phyloP scores from a whole-genome alignment of 495 filamentous ascomycete species.

The Cercophora newfieldiana region DNA sequence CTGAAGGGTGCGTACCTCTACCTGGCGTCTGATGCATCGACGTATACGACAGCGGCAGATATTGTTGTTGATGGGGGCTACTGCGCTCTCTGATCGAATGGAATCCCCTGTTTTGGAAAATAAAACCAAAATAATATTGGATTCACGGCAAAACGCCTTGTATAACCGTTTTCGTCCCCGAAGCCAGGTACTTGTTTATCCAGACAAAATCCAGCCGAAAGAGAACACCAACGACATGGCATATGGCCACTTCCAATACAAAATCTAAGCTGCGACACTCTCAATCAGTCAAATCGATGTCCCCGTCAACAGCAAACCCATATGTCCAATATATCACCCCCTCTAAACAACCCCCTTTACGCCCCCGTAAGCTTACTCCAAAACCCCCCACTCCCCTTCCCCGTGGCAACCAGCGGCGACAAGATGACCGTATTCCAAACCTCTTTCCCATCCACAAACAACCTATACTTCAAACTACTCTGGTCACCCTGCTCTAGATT shows the following conservation, averaged over 20 bases:
- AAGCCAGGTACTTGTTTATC: too few relatives aligned
- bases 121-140: too few relatives aligned
- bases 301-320: neutral
- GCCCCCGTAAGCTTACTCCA: slow-evolving; percentile 41
- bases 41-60: slow-evolving; percentile 82
- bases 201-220: too few relatives aligned
- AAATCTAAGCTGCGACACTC: neutral
- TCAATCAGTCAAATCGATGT: neutral
- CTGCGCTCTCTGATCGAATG: slow-evolving; percentile 37
- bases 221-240: too few relatives aligned
- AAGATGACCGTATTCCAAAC: slow-evolving; percentile 68
- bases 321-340: slow-evolving; percentile 21
- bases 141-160: too few relatives aligned
- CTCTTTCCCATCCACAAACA: slow-evolving; percentile 78
- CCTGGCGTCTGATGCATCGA: slow-evolving; percentile 77
- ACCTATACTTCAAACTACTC: slow-evolving; percentile 72
- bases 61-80: slow-evolving; percentile 73
- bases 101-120: neutral
- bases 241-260: neutral
- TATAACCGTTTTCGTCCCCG: too few relatives aligned
- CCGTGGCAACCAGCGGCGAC: slow-evolving; percentile 43
- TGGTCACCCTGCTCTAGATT: slow-evolving; percentile 58
- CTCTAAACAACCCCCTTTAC: slow-evolving; percentile 2
- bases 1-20: slow-evolving; percentile 90
- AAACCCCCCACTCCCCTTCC: slow-evolving; percentile 32